Conservation (phyloP, 2,329 filamentous ascomycete species). For the Fusarium sterilihyphosum region DNA sequence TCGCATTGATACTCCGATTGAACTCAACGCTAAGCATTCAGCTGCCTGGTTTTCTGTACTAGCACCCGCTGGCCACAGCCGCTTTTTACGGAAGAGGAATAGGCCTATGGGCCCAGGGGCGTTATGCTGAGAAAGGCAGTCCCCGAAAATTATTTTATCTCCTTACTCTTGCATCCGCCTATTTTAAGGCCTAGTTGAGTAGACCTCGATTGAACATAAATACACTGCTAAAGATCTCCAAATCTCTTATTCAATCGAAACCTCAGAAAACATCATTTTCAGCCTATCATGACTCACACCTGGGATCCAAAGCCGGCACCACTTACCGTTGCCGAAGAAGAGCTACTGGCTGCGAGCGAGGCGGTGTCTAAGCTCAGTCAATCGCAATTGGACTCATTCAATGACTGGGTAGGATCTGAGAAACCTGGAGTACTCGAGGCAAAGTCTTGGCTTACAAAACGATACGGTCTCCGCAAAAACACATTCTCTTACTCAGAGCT, state of each 20-base stretch:
- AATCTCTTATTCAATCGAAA: accelerated
- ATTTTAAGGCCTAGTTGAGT: accelerated
- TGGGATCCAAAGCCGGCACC: background rate
- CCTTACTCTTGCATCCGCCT: background rate
- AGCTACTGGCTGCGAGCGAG: background rate
- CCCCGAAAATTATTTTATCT: background rate
- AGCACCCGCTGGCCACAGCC: background rate
- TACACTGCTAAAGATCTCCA: background rate
- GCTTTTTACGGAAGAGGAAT: background rate
- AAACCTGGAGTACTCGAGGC: background rate
- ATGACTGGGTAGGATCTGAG: background rate
- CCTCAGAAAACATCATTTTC: background rate
- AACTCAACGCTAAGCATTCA: background rate
- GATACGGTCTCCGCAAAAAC: background rate
- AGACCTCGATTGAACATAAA: background rate
- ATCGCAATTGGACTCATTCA: background rate
- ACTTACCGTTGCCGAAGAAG: background rate
- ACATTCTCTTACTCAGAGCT: background rate
- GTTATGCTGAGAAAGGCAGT: background rate
- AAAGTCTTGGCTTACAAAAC: background rate
- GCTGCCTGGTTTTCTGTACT: background rate
- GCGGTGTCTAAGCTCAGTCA: background rate
- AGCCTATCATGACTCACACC: background rate
- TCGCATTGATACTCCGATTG: no score
- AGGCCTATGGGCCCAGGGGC: background rate